Evolutionary conservation across 2,329 filamentous ascomycete genomes (phyloP), one percentile per base, ranked within the genome.

Genomic region (Malbranchea zuffiana): DNA sequence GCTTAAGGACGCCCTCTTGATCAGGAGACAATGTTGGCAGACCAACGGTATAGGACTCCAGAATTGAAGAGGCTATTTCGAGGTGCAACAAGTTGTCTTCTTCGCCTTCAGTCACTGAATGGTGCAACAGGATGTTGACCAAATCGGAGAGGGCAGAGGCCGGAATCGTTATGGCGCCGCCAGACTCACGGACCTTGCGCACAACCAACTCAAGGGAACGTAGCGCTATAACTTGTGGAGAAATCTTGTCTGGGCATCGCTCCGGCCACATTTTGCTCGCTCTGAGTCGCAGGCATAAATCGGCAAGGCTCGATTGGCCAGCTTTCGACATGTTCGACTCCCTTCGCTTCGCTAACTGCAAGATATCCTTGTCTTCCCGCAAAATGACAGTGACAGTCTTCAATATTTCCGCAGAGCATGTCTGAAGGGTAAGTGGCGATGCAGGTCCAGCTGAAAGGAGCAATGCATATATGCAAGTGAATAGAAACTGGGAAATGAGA

Each of bases 31-130:
- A 45, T 5, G 48, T 43, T n/a, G 41, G 49, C 5, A 50, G 45
- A 18, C 53, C 46, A 15, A 54, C 47, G 10, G 56, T 59, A 35
- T 59, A 59, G 15, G 51, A 51, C 40, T 65, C 61, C 26, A 65
- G 39, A 13, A 63, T 54, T 7, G 57, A 57, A 27, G 63, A 52
- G 16, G 48, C 47, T 17, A 51, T 41, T 27, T 46, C 44, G 18
- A 60, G 34, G 5, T 51, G 35, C 15, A 51, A 45, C 21, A 49
- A 53, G 26, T 28, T 12, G 13, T 38, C 12, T 32, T 32, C 24
- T 6, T 29, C 31, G 31, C 47, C 34, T 28, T 39, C 30, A 19
- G 31, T 23, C 19, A 34, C 15, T n/a, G 47, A 49, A 42, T 46
- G 36, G 33, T 48, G 40, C 6, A 52, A 25, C 4, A 62, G 41